phyloP scores from a whole-genome alignment of 1,284 basidiomycete genomes.

The Boletellus sp. region DNA sequence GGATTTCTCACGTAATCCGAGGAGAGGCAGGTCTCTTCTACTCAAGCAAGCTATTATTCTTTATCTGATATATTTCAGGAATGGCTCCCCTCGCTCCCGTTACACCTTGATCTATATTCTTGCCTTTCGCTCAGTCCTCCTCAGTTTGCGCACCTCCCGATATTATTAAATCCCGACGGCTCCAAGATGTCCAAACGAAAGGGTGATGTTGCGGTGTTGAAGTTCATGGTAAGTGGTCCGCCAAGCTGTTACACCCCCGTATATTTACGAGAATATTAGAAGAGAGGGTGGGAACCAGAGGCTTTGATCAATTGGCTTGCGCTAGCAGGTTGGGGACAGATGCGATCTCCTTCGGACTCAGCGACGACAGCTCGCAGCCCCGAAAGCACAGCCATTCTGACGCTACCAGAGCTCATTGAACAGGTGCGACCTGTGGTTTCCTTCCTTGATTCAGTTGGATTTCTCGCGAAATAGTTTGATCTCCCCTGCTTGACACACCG shows the following conservation, averaged over 20 bases:
- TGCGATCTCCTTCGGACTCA: constrained; percentile 20
- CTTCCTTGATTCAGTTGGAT: background rate
- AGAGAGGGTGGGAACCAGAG: constrained; percentile 83
- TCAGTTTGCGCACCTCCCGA: constrained; percentile 86
- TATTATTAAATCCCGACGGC: constrained; percentile 88
- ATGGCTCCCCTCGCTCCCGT: constrained; percentile 93
- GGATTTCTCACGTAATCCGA: constrained; percentile 90
- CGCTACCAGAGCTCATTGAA: constrained; percentile 58
- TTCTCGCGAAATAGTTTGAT: constrained; percentile 52
- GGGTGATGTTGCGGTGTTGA: constrained; percentile 83
- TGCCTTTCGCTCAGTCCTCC: constrained; percentile 74
- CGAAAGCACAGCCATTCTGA: constrained; percentile 64
- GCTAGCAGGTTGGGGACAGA: constrained; percentile 82
- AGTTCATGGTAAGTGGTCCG: constrained; percentile 67
- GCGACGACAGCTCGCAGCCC: constrained; percentile 41
- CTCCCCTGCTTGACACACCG: constrained; percentile 69
- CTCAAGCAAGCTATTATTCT: background rate
- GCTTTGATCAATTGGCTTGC: constrained; percentile 93
- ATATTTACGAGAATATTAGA: constrained; percentile 35
- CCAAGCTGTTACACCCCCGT: background rate
- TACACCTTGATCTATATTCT: constrained; percentile 88
- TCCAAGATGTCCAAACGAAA: constrained; percentile 93
- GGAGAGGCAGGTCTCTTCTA: constrained; percentile 66
- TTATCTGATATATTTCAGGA: constrained; percentile 50
- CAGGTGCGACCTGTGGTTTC: constrained; percentile 39